Evolutionary conservation across 78 protist genomes (phyloP), one percentile per base, ranked within the genome.

Genomic region (Neovahlkampfia damariscottae): DNA sequence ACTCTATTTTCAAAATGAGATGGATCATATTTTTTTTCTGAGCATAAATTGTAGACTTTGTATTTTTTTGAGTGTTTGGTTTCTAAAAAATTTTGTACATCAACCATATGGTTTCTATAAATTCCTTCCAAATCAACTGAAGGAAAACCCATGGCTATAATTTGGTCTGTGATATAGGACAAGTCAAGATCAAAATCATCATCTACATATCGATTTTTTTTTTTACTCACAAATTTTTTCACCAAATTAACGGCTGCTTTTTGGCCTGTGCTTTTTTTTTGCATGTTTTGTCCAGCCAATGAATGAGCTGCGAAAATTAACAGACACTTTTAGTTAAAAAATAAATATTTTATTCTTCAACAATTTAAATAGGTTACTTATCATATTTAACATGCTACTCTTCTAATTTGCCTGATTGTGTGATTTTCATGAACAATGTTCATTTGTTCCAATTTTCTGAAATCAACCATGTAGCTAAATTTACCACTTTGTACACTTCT

Each of bases 91-190:
- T 30, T 31, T 31, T 30, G 31, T 9, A 86, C 89, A 10, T 70
- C 30, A 62, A 59, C 80, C 66, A 83, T 72, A 10, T 73, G 35
- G 77, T 87, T 87, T 8, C 87, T 78, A 36, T 78, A 87, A 3
- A 71, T 58, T 30, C 78, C 88, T 41, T 88, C 88, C 27, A 30
- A 9, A 34, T 82, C 79, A 4, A 5, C 27, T 8, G 84, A 4
- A 2, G 91, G 91, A 38, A 82, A 84, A 10, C 94, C 94, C 94
- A 90, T 90, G 5, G 94, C 89, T 27, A 90, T 87, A 10, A 90
- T 10, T 2, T 50, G 9, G 30, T 41, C 74, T 29, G 90, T 82
- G 32, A 90, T 50, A 68, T 84, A 87, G 5, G 85, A 74, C 27
- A 90, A 74, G 40, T 90, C 94, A 40, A 90, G 78, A 67, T 87